Conservation (phyloP, 805 yeast species). For the Candida rishiriensis region DNA sequence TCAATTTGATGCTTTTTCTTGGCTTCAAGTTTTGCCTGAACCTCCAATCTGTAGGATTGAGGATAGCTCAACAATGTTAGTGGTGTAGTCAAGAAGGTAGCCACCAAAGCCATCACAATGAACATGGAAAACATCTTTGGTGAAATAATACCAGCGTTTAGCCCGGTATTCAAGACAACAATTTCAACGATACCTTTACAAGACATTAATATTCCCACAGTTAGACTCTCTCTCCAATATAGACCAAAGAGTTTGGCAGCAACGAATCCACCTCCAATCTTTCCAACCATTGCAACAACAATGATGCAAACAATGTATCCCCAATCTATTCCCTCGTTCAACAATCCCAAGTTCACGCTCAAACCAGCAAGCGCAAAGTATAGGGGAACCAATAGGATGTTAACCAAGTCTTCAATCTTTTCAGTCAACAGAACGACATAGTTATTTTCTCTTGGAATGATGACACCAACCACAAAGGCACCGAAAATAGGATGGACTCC, state of each 20-base stretch:
- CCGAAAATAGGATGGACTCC: conserved; percentile 89
- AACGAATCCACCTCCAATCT: conserved; percentile 62
- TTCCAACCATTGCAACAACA: conserved; percentile 62
- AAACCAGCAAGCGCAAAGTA: conserved; percentile 80
- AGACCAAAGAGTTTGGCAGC: conserved; percentile 61
- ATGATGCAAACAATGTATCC: conserved; percentile 69
- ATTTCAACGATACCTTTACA: conserved; percentile 87
- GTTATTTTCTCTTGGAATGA: conserved; percentile 72
- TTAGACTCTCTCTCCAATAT: conserved; percentile 66
- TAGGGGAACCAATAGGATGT: conserved; percentile 65
- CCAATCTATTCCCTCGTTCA: conserved; percentile 70
- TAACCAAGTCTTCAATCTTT: conserved; percentile 74
- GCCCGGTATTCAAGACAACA: conserved; percentile 71
- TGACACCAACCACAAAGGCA: conserved; percentile 72
- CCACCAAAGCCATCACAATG: conserved; percentile 73
- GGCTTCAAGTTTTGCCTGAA: conserved; percentile 28
- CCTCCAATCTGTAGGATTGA: conserved; percentile 49
- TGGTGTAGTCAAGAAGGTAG: conserved; percentile 77
- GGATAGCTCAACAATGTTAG: conserved; percentile 62
- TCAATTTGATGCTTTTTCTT: conserved; percentile 4
- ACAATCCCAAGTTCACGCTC: conserved; percentile 59
- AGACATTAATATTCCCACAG: conserved; percentile 81
- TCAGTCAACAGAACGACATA: conserved; percentile 67
- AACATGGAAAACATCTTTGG: conserved; percentile 72
- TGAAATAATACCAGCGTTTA: conserved; percentile 63